Conservation (phyloP, 192 early-diverging fungal species). For the Linnemannia elongata region DNA sequence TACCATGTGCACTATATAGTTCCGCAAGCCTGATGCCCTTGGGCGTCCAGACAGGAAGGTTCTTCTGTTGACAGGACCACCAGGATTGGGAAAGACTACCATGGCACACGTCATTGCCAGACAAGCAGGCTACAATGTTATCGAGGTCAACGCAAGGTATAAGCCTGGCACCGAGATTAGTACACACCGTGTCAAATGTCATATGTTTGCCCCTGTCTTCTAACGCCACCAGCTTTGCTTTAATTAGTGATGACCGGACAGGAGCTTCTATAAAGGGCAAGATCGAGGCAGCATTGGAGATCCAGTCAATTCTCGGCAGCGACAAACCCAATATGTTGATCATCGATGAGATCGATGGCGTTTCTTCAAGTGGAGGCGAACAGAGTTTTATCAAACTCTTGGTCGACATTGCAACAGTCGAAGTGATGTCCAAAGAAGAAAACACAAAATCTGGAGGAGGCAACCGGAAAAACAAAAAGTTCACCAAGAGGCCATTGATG, state of each 20-base stretch:
- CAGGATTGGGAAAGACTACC: slow-evolving; percentile 97
- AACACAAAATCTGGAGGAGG: slow-evolving; percentile 19
- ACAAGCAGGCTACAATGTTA: slow-evolving; percentile 91
- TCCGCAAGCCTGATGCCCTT: slow-evolving; percentile 49
- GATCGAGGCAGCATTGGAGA: slow-evolving; percentile 82
- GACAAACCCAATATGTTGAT: slow-evolving; percentile 86
- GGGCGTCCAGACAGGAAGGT: slow-evolving; percentile 55
- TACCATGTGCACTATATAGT: slow-evolving; percentile 9
- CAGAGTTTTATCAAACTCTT: slow-evolving; percentile 89
- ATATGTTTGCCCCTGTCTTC: background rate
- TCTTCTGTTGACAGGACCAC: slow-evolving; percentile 89
- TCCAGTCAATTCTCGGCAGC: slow-evolving; percentile 74
- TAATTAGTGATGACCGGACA: slow-evolving; percentile 93
- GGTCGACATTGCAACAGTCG: slow-evolving; percentile 70
- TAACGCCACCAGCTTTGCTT: slow-evolving; percentile 21
- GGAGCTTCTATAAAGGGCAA: slow-evolving; percentile 78
- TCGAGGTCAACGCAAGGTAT: slow-evolving; percentile 93
- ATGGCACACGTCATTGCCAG: slow-evolving; percentile 92
- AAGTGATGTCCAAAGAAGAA: slow-evolving; percentile 28
- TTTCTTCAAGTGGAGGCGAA: slow-evolving; percentile 75
- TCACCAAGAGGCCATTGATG: slow-evolving; percentile 67
- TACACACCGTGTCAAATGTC: background rate
- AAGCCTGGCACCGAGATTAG: slow-evolving; percentile 4
- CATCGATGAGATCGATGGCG: slow-evolving; percentile 98
- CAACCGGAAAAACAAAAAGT: slow-evolving; percentile 46